Percentiles rank a stretch among this genome's conserved stretches.
Evolutionary conservation across 768 basidiomycete species (phyloP).

Genomic region (Termitomyces sp.): DNA sequence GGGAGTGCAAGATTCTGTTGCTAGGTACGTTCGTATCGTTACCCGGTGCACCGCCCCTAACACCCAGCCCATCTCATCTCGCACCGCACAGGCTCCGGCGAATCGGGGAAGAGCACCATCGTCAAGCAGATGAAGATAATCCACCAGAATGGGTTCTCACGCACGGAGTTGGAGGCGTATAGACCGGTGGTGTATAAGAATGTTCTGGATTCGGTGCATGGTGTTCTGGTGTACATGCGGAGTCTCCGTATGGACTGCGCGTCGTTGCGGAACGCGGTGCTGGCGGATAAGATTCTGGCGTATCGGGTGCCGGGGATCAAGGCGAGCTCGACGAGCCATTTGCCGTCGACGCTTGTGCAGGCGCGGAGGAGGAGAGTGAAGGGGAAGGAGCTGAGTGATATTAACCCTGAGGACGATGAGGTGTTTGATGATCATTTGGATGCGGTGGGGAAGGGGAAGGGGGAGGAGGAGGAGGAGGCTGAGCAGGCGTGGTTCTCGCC

Average conservation of each 20-base stretch:
- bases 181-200: constrained; percentile 81
- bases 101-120: constrained; percentile 93
- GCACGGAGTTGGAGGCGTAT: constrained; percentile 73
- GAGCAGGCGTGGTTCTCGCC: constrained; percentile 35
- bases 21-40: constrained; percentile 72
- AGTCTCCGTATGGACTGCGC: constrained; percentile 81
- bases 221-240: constrained; percentile 80
- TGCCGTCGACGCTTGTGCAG: constrained; percentile 1
- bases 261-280: constrained; percentile 53
- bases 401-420: constrained; percentile 1
- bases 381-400: constrained; percentile 8
- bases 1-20: constrained; percentile 90
- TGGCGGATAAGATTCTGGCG: constrained; percentile 10
- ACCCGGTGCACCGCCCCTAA: not conserved
- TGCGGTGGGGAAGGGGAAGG: not conserved
- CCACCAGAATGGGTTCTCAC: constrained; percentile 86
- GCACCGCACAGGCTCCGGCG: constrained; percentile 70
- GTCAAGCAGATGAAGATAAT: constrained; percentile 99
- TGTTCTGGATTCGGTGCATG: constrained; percentile 86
- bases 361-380: not conserved
- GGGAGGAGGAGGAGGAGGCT: not conserved
- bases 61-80: no score
- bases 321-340: constrained; percentile 30
- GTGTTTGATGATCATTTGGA: not conserved
- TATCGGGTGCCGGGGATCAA: constrained; percentile 49